These are phyloP conservation scores for Tricholoma matsutake DNA, from an alignment of 768 basidiomycete species.

Conservation along the genomic window DNA sequence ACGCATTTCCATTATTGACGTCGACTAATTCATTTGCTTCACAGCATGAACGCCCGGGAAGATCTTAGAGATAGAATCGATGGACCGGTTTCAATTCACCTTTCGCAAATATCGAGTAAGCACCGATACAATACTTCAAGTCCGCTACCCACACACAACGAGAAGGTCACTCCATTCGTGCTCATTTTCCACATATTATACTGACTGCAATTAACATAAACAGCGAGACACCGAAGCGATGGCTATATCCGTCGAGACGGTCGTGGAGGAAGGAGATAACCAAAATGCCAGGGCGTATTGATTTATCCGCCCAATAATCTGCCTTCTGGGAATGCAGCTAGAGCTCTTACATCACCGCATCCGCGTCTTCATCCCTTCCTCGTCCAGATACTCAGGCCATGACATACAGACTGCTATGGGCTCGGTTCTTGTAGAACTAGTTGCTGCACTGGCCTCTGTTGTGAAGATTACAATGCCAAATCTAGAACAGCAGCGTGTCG, in stretches of 20 bases:
- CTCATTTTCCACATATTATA: not conserved
- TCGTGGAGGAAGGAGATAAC: slow-evolving; percentile 9
- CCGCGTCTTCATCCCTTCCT: not conserved
- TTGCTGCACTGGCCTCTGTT: too few relatives aligned
- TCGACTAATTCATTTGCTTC: not conserved
- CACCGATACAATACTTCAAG: not conserved
- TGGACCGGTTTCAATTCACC: slow-evolving; percentile 40
- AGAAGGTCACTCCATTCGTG: slow-evolving; percentile 8
- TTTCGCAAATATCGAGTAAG: slow-evolving; percentile 32
- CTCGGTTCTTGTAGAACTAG: too few relatives aligned
- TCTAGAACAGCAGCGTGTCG: too few relatives aligned
- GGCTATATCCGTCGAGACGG: slow-evolving; percentile 13
- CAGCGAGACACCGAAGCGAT: slow-evolving; percentile 6
- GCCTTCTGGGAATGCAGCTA: not conserved
- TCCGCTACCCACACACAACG: not conserved
- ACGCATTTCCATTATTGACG: not conserved
- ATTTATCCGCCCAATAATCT: not conserved
- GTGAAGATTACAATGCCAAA: too few relatives aligned
- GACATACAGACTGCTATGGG: too few relatives aligned
- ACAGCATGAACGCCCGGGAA: slow-evolving; percentile 45
- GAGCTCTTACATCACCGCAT: too few relatives aligned
- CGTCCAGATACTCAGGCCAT: too few relatives aligned
- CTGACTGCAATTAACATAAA: not conserved
- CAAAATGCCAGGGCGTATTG: not conserved
- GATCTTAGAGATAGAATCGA: slow-evolving; percentile 34